phyloP scores from a whole-genome alignment of 164 flowering plant species.

The Sedum album region DNA sequence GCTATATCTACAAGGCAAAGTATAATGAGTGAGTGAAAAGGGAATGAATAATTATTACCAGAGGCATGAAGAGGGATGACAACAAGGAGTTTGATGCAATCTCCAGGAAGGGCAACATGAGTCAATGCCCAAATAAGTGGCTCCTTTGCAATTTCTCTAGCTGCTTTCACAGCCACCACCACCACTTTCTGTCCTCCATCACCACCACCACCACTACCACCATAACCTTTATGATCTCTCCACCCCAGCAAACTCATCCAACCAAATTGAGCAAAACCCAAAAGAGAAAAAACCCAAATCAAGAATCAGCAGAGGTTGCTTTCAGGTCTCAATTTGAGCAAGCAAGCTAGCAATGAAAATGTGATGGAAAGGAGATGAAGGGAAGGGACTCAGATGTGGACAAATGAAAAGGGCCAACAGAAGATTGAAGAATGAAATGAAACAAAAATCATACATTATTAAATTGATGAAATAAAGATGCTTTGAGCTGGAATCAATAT shows the following conservation, averaged over 20 bases:
- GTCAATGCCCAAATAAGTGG: slow-evolving; percentile 46
- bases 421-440: background rate
- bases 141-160: slow-evolving; percentile 30
- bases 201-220: background rate
- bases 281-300: slow-evolving; percentile 2
- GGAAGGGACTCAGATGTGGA: background rate
- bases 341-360: background rate
- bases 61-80: slow-evolving; percentile 27
- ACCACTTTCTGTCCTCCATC: slow-evolving; percentile 27
- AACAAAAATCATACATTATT: slow-evolving; percentile 3
- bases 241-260: slow-evolving; percentile 19
- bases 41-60: slow-evolving; percentile 18
- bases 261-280: background rate
- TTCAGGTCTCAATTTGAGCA: background rate
- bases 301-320: background rate
- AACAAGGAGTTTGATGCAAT: slow-evolving; percentile 32
- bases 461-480: background rate
- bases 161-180: slow-evolving; percentile 42
- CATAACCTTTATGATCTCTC: slow-evolving; percentile 1
- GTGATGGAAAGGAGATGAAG: background rate
- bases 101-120: slow-evolving; percentile 52
- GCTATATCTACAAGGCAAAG: background rate
- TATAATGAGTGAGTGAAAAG: background rate
- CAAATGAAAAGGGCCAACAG: slow-evolving; percentile 1
- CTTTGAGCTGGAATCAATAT: background rate